Evolutionary conservation across 1,284 basidiomycete species (phyloP).

Genomic region (Trichosporon sp.): DNA sequence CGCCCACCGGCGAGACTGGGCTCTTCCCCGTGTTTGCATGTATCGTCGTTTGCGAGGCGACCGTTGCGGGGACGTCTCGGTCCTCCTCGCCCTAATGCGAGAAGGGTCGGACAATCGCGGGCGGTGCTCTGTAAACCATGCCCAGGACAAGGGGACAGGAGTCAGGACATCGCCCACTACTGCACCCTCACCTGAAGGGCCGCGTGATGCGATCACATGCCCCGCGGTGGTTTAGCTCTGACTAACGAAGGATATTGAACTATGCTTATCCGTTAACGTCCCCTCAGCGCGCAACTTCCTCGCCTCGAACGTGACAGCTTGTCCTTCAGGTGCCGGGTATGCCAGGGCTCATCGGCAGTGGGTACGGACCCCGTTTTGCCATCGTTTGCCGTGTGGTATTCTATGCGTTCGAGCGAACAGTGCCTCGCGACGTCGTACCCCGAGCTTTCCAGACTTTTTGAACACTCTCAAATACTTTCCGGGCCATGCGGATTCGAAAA

Average conservation of each 20-base stretch:
- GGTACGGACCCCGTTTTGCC: background rate
- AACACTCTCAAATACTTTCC: background rate
- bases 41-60: background rate
- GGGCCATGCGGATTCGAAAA: background rate
- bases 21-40: background rate
- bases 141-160: background rate
- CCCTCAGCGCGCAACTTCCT: background rate
- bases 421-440: background rate
- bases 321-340: background rate
- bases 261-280: background rate
- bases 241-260: background rate
- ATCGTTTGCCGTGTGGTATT: background rate
- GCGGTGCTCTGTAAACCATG: background rate
- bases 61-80: background rate
- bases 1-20: background rate
- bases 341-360: background rate
- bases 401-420: background rate
- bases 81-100: background rate
- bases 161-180: background rate
- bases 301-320: background rate
- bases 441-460: background rate
- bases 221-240: background rate
- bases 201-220: slow-evolving; percentile 1
- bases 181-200: background rate
- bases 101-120: background rate